Evolutionary conservation across 208 protist genomes (phyloP).

Genomic region (Trypanosomatidae sp.): DNA sequence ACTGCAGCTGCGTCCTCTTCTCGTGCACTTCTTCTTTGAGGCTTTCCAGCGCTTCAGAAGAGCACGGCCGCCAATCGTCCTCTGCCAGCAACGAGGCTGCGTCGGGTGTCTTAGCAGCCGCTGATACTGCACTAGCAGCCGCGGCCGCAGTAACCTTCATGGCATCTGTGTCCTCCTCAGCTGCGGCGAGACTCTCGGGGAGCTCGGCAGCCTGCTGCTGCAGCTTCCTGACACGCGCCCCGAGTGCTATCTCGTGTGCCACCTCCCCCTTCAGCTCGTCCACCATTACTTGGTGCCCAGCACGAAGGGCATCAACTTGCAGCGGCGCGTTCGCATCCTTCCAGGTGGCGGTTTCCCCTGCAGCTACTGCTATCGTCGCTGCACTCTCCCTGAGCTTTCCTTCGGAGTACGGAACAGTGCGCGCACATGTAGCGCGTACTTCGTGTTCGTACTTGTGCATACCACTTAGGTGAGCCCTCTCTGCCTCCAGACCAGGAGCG

Average conservation of each 20-base stretch:
- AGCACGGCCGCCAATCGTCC: not conserved
- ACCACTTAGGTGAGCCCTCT: slow-evolving; percentile 28
- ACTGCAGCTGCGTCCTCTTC: slow-evolving; percentile 5
- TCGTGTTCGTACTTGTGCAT: slow-evolving; percentile 42
- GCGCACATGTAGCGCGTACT: slow-evolving; percentile 31
- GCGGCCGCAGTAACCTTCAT: not conserved
- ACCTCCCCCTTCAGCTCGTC: slow-evolving; percentile 11
- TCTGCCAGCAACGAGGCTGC: not conserved
- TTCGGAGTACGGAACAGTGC: slow-evolving; percentile 54
- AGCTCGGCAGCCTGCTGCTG: not conserved
- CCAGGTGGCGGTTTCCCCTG: not conserved
- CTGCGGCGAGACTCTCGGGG: not conserved
- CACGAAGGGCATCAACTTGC: slow-evolving; percentile 6
- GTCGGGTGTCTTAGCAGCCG: not conserved
- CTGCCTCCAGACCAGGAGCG: slow-evolving; percentile 20
- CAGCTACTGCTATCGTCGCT: slow-evolving; percentile 1
- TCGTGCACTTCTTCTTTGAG: not conserved
- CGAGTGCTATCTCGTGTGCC: not conserved
- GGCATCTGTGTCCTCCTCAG: not conserved
- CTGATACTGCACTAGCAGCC: not conserved
- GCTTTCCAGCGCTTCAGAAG: not conserved
- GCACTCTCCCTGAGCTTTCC: slow-evolving; percentile 11
- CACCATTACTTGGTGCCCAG: not conserved
- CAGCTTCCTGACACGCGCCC: slow-evolving; percentile 4
- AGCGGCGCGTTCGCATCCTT: not conserved